Evolutionary conservation across 1,284 basidiomycete genomes (phyloP).

Genomic region (Ganoderma multipileum): DNA sequence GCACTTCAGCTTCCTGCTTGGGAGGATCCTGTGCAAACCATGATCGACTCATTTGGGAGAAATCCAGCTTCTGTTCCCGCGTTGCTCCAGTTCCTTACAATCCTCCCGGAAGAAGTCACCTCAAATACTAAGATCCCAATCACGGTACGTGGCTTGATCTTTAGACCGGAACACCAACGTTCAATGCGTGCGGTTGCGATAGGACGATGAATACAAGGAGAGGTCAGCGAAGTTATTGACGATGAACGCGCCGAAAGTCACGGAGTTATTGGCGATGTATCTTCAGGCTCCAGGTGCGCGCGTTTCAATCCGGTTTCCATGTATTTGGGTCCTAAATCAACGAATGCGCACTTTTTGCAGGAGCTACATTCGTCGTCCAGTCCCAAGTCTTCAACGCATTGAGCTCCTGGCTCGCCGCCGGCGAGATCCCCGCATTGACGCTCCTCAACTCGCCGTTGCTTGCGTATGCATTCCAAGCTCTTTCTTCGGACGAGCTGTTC

Average conservation of each 20-base stretch:
- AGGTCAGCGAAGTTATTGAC: conserved; percentile 75
- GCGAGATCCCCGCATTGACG: conserved; percentile 76
- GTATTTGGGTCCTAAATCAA: conserved; percentile 7
- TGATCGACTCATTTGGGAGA: conserved; percentile 89
- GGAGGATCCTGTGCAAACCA: conserved; percentile 80
- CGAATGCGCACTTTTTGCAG: conserved; percentile 47
- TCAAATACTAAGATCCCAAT: conserved; percentile 90
- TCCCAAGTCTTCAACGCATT: conserved; percentile 88
- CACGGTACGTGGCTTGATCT: conserved; percentile 64
- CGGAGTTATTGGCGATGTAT: conserved; percentile 89
- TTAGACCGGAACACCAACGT: neutral
- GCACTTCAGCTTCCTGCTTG: conserved; percentile 93
- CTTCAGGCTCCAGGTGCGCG: conserved; percentile 84
- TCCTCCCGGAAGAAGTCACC: conserved; percentile 91
- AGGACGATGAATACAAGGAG: conserved; percentile 85
- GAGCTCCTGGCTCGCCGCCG: conserved; percentile 88
- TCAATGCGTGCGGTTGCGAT: conserved; percentile 8
- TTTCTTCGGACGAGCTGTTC: conserved; percentile 87
- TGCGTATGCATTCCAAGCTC: conserved; percentile 82
- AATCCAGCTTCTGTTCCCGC: conserved; percentile 86
- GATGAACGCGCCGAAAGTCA: conserved; percentile 74
- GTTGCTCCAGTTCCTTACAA: conserved; percentile 89
- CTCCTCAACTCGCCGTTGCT: conserved; percentile 88
- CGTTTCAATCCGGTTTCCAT: conserved; percentile 1
- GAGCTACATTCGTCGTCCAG: conserved; percentile 86